Evolutionary conservation across 1,284 basidiomycete species (phyloP), one percentile per base, ranked within the genome.

Genomic region (Boletus holoroseus): DNA sequence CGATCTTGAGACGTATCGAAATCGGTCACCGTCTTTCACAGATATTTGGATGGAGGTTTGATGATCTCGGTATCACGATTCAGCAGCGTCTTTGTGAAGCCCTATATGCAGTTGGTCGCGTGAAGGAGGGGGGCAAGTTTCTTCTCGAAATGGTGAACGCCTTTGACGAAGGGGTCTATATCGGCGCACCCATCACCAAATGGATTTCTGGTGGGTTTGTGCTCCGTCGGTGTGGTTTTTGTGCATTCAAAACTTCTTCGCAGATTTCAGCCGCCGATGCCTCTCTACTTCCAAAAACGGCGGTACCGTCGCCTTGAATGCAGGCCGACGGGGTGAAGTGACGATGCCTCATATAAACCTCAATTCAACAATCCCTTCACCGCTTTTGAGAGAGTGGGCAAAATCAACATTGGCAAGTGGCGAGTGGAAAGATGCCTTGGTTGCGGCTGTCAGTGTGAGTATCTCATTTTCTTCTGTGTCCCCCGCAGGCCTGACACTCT

Each of bases 81-180:
- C 40, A 6, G n/a, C 31, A 30, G 0, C 12, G 18, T 11, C 31
- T 32, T 15, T 56, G 49, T 7, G 35, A 47, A 40, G 54, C 54
- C 9, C 3, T 38, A 2, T 38, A 37, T 44, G 34, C 22, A 9
- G 28, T 24, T 1, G 55, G 56, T 18, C n/a, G 12, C 12, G n/a
- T 5, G 1, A 13, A 26, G 4, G 44, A 57, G 9, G 55, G 31
- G 20, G 27, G 36, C 24, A 3, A 44, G 7, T 15, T 20, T 5
- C 11, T 55, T 2, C 8, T 54, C 0, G 2, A n/a, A 0, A 56
- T 45, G 9, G 5, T 44, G 6, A 34, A 26, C 16, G 11, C n/a
- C 2, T 15, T 48, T 20, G n/a, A 18, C 3, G 22, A 13, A 8
- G 12, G 39, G 1, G 1, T 30, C 20, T 15, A 32, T 6, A 5